Base-by-base conservation (phyloP, 352 stramenopile genomes). In the Phytophthora sojae region DNA sequence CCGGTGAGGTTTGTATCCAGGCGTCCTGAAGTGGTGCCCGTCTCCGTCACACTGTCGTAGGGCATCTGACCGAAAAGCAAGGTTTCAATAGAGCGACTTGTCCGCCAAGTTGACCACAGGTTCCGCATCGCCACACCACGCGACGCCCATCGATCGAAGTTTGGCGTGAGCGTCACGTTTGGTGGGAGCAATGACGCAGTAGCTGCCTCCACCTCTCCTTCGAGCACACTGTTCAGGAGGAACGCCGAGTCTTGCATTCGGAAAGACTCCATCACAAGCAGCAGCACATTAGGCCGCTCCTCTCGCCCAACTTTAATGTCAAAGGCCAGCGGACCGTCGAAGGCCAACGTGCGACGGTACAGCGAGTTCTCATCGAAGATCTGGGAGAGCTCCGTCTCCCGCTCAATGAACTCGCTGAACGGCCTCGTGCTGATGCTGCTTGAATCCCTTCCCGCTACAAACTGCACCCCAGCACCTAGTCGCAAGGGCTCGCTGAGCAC, bases 261-360 rank as follows among this genome's bases (percentile, higher is more conserved):
- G 30, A 93, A 91, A 29, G 83, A 90, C 67, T 93, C 85, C 61
- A 93, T 68, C 5, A 87, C 80, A 14, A 93, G 57, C n/a, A 93
- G 51, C 11, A 93, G 61, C 29, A 93, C 83, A 29, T 93, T 93
- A 21, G 84, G 81, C 12, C 64, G 75, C 32, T 93, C 80, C 6
- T 71, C 50, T 6, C 70, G 62, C 7, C 30, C 49, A 8, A 91
- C 47, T 5, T 64, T 57, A 5, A 91, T 79, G 51, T 92, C 74
- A 66, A 92, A 92, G 23, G 85, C 82, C 5, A 84, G 47, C 3
- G 77, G 76, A 0, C 85, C 85, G n/a, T 76, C 58, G 60, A 90
- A 92, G 0, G 79, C 82, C 11, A 64, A 17, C 0, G 85, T 90
- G 1, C 70, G 76, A 3, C 85, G 81, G 12, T 81, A 81, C 11